Base-by-base conservation (phyloP, 1,284 basidiomycete species). In the Austroboletus niveus region DNA sequence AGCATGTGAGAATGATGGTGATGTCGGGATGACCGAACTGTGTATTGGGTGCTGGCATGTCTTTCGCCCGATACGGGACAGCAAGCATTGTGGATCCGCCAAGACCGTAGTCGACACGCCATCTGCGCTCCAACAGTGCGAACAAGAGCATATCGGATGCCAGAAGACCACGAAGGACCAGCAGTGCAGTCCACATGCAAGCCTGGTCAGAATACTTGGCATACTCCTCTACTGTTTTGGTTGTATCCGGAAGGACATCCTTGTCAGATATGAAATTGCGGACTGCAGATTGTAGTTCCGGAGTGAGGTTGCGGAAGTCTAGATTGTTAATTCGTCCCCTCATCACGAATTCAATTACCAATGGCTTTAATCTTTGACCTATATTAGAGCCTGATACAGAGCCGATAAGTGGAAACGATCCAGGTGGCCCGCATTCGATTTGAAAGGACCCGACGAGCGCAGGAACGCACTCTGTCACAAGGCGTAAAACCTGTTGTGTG, bases 81-180 rank as follows among this genome's bases (percentile, higher is more conserved):
- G 39, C 22, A 14, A 41, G 39, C 39, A 27, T 36, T 36, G 35
- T 17, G n/a, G n/a, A n/a, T n/a, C n/a, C n/a, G n/a, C n/a, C 35
- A n/a, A 78, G 66, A 0, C 78, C 78, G 55, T 75, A 79, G 52
- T 80, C 73, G 12, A 80, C 76, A 34, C 76, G 61, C 72, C 74
- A 80, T 15, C 76, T 69, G 51, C 69, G 70, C 30, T 74, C 68
- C 40, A 63, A 65, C 5, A 80, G 59, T 17, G 63, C 64, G 52
- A 73, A 72, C 5, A 62, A 39, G 3, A 79, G 57, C 6, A 79
- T 66, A 1, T 73, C 73, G n/a, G 65, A 61, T 0, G 66, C 72
- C 12, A 80, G 47, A 8, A 75, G 64, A 4, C 78, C 77, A 8
- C 76, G 70, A 17, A 72, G 63, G 8, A 77, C 65, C 5, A 80